Evolutionary conservation across 139 green algal species (phyloP), one percentile per base, ranked within the genome.

Genomic region (Coccomyxa sp.): DNA sequence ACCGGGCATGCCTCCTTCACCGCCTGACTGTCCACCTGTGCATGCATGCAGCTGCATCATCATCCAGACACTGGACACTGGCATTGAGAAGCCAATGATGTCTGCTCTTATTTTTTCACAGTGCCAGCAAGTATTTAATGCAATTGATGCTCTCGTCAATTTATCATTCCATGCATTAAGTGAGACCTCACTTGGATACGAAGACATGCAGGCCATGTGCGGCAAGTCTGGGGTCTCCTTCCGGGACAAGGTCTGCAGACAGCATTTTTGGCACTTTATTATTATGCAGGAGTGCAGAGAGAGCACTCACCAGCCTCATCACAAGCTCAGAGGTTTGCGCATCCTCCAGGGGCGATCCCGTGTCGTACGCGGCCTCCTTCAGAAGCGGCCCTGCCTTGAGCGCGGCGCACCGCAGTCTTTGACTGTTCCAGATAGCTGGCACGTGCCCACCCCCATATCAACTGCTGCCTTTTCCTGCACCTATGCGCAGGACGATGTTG

Each of bases 321-420:
- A 96, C 82, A 16, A 98, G 83, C 71, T 90, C 78, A 25, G 67
- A 28, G 14, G 95, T 95, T 17, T 63, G 15, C 10, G n/a, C 79
- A 81, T 98, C 95, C 81, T 96, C 90, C 14, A 85, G 84, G 0
- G 81, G 58, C 11, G 90, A 77, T 7, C 94, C 94, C 13, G 94
- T 96, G 77, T 86, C 74, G 84, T 94, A 96, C 13, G 93, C 82
- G 11, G 86, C 87, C 11, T 78, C 58, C 23, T 87, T 79, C 81
- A 98, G 88, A 68, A 95, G 82, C 45, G 92, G 92, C 0, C 79
- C 90, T 25, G 93, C 92, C 89, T 98, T 98, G 76, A 91, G 88
- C 25, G 95, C 93, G 1, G 96, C 96, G 86, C 79, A 90, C 87
- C 84, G 85, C 88, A 89, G 32, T 89, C 89, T 77, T 87, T 82